These are phyloP conservation scores for Piloderma croceum DNA, from an alignment of 768 basidiomycete species.

Conservation along the genomic window DNA sequence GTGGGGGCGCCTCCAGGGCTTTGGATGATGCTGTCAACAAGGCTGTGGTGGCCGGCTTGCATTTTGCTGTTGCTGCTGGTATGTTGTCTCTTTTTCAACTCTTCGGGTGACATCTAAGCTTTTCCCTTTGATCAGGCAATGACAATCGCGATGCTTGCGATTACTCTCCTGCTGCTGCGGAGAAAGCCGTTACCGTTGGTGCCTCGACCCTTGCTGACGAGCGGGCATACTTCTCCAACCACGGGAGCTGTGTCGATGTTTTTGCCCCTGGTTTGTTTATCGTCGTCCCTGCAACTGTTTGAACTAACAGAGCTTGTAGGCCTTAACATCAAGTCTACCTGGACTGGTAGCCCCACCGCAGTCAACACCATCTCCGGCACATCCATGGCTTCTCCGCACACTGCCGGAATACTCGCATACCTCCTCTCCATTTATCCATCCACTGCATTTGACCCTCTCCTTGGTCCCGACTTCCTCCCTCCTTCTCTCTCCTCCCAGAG, in stretches of 20 bases:
- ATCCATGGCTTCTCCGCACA: slow-evolving; percentile 94
- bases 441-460: slow-evolving; percentile 48
- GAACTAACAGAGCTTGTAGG: slow-evolving; percentile 28
- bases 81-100: no score
- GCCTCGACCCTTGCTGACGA: slow-evolving; percentile 80
- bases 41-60: slow-evolving; percentile 79
- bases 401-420: slow-evolving; percentile 87
- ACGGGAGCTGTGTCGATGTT: slow-evolving; percentile 84
- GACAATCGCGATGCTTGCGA: slow-evolving; percentile 86
- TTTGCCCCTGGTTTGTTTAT: slow-evolving; percentile 68
- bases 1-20: slow-evolving; percentile 85
- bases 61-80: slow-evolving; percentile 97
- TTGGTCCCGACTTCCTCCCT: slow-evolving; percentile 34
- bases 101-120: neutral
- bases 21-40: slow-evolving; percentile 82
- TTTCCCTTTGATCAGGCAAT: slow-evolving; percentile 44
- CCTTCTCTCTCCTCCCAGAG: slow-evolving; percentile 28
- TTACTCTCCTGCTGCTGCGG: slow-evolving; percentile 87
- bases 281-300: neutral
- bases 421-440: slow-evolving; percentile 84
- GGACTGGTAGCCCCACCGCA: slow-evolving; percentile 57
- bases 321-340: slow-evolving; percentile 87
- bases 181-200: slow-evolving; percentile 90
- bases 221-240: slow-evolving; percentile 91
- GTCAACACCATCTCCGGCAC: slow-evolving; percentile 81